Conservation (phyloP, 805 yeast species). For the Wickerhamiella azymoides region DNA sequence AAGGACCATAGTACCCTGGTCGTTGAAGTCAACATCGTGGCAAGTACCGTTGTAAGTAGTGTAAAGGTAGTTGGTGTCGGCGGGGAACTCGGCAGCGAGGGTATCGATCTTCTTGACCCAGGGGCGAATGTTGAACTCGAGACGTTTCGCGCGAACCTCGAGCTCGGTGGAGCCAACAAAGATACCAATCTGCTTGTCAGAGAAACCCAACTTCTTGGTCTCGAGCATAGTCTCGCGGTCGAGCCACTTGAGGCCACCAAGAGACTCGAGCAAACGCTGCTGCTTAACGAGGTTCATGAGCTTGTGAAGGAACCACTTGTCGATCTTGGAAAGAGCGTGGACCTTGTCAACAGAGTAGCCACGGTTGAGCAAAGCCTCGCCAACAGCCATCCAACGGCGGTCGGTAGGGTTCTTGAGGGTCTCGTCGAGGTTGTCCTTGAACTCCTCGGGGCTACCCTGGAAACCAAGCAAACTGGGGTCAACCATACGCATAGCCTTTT, state of each 20-base stretch:
- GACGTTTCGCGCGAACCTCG: constrained; percentile 72
- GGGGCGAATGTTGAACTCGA: constrained; percentile 67
- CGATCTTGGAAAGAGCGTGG: constrained; percentile 84
- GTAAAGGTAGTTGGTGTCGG: constrained; percentile 87
- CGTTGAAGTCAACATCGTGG: constrained; percentile 74
- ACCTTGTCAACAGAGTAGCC: constrained; percentile 82
- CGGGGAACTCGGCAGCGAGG: constrained; percentile 97
- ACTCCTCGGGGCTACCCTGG: constrained; percentile 56
- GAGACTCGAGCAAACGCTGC: constrained; percentile 34
- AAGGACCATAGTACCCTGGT: constrained; percentile 82
- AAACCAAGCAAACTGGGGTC: constrained; percentile 93
- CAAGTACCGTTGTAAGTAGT: constrained; percentile 87
- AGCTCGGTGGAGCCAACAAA: constrained; percentile 63
- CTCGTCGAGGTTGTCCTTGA: constrained; percentile 72
- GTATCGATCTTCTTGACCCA: constrained; percentile 96
- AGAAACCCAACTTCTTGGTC: constrained; percentile 89
- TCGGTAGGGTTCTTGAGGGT: constrained; percentile 90
- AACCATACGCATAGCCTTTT: constrained; percentile 83
- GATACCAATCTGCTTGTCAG: constrained; percentile 81
- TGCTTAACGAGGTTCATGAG: constrained; percentile 83
- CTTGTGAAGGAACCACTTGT: constrained; percentile 89
- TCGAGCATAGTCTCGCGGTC: constrained; percentile 39
- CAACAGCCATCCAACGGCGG: constrained; percentile 94
- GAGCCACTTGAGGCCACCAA: constrained; percentile 38
- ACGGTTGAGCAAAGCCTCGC: constrained; percentile 89